Base-by-base conservation (phyloP, 1,284 basidiomycete genomes). In the Cutaneotrichosporon mucoides region DNA sequence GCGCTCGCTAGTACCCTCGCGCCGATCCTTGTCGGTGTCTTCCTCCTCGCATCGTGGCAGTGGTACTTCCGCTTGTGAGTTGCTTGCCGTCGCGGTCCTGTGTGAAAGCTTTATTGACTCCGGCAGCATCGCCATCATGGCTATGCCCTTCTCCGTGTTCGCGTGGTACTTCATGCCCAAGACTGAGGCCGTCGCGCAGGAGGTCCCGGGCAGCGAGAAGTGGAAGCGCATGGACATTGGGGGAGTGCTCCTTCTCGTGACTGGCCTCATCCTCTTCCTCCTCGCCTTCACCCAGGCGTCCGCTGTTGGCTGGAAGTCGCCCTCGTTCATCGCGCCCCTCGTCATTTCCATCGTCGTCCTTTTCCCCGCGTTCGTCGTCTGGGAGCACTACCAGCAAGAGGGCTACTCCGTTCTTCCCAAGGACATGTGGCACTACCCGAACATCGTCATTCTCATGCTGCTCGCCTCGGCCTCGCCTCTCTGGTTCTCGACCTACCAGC, bases 51-150 rank as follows among this genome's bases (percentile, higher is more conserved):
- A n/a, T 54, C 43, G 60, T 70, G 75, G 75, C 50, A 66, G 52
- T 71, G 79, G 79, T 75, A 79, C 61, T 76, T 77, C 66, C 64
- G 72, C 54, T 74, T 75, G 68, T 68, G 51, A 43, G 24, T 5
- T 13, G 6, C 9, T 65, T 10, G 15, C 51, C 38, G 37, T 47
- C 13, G 9, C 15, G 24, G 24, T 24, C 24, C 24, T 24, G 24
- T 24, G 24, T 24, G 24, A 24, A 24, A 24, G 24, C 24, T 24
- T 24, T 24, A 24, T 24, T 38, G 40, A 24, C 44, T 33, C 44
- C 12, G 24, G 24, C 24, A 10, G 68, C 49, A 57, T 63, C 52
- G 60, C 68, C 8, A 67, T 73, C 55, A 44, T 76, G 53, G 62
- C 72, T 49, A 65, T 70, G 9, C 72, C 73, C 11, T 73, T 72